These are phyloP conservation scores for Starmerella riodocensis DNA, from an alignment of 805 yeast species.

Conservation along the genomic window DNA sequence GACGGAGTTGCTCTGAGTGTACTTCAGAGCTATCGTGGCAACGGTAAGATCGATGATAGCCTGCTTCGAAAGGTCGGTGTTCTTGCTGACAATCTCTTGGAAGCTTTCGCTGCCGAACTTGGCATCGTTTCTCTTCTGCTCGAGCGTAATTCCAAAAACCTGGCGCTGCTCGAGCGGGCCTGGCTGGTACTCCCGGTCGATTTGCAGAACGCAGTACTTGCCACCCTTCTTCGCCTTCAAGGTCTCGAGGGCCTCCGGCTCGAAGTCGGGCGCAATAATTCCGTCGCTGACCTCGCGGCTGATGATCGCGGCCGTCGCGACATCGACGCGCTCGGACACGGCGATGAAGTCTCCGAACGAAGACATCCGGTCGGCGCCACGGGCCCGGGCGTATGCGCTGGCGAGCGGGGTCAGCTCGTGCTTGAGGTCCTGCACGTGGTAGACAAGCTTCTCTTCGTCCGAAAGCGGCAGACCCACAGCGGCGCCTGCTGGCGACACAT, in stretches of 20 bases:
- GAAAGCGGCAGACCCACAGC: slow-evolving; percentile 92
- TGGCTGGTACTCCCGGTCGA: slow-evolving; percentile 88
- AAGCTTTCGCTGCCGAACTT: slow-evolving; percentile 81
- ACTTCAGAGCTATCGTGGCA: slow-evolving; percentile 92
- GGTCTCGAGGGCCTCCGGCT: slow-evolving; percentile 80
- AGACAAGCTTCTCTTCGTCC: slow-evolving; percentile 85
- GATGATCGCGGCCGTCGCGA: slow-evolving; percentile 91
- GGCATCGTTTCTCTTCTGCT: slow-evolving; percentile 96
- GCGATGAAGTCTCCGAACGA: slow-evolving; percentile 98
- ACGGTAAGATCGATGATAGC: slow-evolving; percentile 88
- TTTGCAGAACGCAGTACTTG: slow-evolving; percentile 89
- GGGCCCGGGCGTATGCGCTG: slow-evolving; percentile 95
- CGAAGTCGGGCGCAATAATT: slow-evolving; percentile 95
- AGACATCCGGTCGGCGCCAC: slow-evolving; percentile 99
- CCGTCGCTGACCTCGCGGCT: slow-evolving; percentile 97
- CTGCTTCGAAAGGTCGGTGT: slow-evolving; percentile 79
- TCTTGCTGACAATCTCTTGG: slow-evolving; percentile 78
- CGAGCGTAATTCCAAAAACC: slow-evolving; percentile 88
- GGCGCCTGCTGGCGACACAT: slow-evolving; percentile 97
- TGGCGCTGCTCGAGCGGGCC: slow-evolving; percentile 75
- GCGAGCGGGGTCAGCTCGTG: slow-evolving; percentile 94
- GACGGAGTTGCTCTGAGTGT: slow-evolving; percentile 97
- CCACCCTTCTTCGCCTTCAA: slow-evolving; percentile 91
- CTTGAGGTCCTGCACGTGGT: slow-evolving; percentile 78
- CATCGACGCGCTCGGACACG: slow-evolving; percentile 86